Percentiles rank a stretch among this genome's conserved stretches.
Evolutionary conservation across 768 basidiomycete genomes (phyloP).

Genomic region (Tremella mesenterica): DNA sequence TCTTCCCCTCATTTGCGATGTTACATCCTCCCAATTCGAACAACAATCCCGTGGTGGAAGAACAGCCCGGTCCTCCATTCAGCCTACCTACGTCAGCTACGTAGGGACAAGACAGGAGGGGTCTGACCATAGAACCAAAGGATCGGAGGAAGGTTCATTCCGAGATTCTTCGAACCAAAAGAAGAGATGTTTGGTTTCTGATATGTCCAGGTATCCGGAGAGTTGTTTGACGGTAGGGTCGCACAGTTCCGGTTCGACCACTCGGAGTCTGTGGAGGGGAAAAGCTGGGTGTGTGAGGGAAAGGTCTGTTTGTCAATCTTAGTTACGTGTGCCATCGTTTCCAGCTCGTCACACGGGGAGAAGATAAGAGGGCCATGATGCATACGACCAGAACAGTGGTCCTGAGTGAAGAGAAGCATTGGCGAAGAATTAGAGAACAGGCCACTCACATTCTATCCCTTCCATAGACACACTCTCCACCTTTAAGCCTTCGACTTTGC

Average conservation of each 20-base stretch:
- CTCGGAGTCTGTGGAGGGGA: conserved; percentile 38
- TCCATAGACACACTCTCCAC: conserved; percentile 17
- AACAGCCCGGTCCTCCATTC: conserved; percentile 41
- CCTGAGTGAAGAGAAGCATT: too few relatives aligned
- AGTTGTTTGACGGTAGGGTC: conserved; percentile 71
- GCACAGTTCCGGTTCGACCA: conserved; percentile 57
- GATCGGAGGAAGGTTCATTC: conserved; percentile 61
- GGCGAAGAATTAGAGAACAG: too few relatives aligned
- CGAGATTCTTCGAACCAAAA: conserved; percentile 84
- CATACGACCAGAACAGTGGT: too few relatives aligned
- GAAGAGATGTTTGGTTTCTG: conserved; percentile 72
- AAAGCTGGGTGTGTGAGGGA: conserved; percentile 42
- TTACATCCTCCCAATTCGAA: conserved; percentile 83
- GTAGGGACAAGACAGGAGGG: conserved; percentile 1
- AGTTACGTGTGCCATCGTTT: conserved; percentile 6
- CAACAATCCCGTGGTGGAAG: conserved; percentile 71
- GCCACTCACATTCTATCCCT: conserved; percentile 34
- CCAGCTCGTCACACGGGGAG: too few relatives aligned
- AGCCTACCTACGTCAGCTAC: conserved; percentile 17
- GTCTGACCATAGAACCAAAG: conserved; percentile 67
- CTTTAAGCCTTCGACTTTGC: conserved; percentile 8
- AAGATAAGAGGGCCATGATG: neutral
- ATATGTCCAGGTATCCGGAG: conserved; percentile 74
- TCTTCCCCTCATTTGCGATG: conserved; percentile 58
- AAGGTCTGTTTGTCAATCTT: conserved; percentile 30